A percentile compares a stretch with the other conserved stretches of the same genome.
These are phyloP conservation scores for Blumeria hordei DNA, from an alignment of 2,329 filamentous ascomycete genomes.

Conservation along the genomic window DNA sequence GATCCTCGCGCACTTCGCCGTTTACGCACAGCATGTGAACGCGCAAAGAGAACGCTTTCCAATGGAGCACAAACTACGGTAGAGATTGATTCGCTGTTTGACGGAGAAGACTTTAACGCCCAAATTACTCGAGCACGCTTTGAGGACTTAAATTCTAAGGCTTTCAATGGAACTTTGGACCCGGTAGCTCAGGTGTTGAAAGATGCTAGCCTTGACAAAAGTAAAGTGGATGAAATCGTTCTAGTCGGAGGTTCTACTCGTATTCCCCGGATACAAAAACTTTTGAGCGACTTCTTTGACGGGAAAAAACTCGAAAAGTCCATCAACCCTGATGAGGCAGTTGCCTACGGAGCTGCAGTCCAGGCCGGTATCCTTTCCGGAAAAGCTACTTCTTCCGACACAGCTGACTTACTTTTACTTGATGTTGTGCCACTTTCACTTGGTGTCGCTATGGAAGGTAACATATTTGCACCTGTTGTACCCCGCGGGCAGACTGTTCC, in stretches of 20 bases:
- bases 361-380: constrained; percentile 97
- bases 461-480: constrained; percentile 93
- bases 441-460: constrained; percentile 98
- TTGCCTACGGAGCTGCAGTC: constrained; percentile 94
- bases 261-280: constrained; percentile 98
- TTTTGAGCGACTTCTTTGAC: constrained; percentile 95
- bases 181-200: constrained; percentile 93
- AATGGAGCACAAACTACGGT: constrained; percentile 93
- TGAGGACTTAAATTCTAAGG: constrained; percentile 92
- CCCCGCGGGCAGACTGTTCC: constrained; percentile 55
- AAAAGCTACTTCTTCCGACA: constrained; percentile 90
- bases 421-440: constrained; percentile 92
- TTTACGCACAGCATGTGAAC: constrained; percentile 94
- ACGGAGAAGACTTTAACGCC: constrained; percentile 92
- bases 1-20: constrained; percentile 85
- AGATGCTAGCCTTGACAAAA: constrained; percentile 74
- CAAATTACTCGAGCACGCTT: constrained; percentile 97
- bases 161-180: constrained; percentile 79
- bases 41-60: constrained; percentile 96
- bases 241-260: constrained; percentile 96
- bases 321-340: constrained; percentile 99
- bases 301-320: constrained; percentile 99
- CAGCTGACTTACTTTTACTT: constrained; percentile 77
- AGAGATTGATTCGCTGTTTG: constrained; percentile 96
- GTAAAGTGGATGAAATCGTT: constrained; percentile 88